These are phyloP conservation scores for Candida mattraensis DNA, from an alignment of 805 yeast genomes.

Conservation along the genomic window DNA sequence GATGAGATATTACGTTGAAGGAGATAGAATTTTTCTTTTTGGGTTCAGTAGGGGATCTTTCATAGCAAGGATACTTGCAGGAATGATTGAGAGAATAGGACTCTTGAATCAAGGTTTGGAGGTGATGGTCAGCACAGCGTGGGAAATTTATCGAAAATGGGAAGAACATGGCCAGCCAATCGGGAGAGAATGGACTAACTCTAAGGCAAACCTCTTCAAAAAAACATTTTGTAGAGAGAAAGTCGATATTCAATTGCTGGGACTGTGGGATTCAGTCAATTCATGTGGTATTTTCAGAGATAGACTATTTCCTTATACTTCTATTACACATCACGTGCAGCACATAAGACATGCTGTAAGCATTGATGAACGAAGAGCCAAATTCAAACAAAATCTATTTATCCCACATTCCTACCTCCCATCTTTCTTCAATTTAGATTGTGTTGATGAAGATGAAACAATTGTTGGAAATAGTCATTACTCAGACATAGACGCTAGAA, in stretches of 20 bases:
- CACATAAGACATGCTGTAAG: conserved; percentile 70
- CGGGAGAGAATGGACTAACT: conserved; percentile 36
- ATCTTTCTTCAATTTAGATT: conserved; percentile 14
- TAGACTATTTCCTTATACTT: conserved; percentile 56
- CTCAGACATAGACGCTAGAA: conserved; percentile 1
- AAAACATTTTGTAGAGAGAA: conserved; percentile 47
- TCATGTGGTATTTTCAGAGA: conserved; percentile 63
- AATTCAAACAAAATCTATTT: conserved; percentile 58
- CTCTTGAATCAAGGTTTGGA: conserved; percentile 54
- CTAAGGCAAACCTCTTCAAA: conserved; percentile 53
- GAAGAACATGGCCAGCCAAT: conserved; percentile 57
- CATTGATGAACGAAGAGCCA: conserved; percentile 64
- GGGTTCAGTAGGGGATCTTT: conserved; percentile 68
- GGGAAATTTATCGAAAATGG: conserved; percentile 64
- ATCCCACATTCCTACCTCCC: conserved; percentile 42
- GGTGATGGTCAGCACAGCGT: conserved; percentile 56
- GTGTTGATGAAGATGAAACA: conserved; percentile 14
- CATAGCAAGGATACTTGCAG: conserved; percentile 61
- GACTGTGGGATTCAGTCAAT: conserved; percentile 68
- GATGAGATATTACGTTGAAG: conserved; percentile 46
- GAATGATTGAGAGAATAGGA: conserved; percentile 67
- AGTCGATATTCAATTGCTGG: conserved; percentile 56
- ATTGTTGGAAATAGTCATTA: not conserved
- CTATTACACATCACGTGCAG: conserved; percentile 48
- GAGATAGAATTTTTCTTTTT: conserved; percentile 54